Percentiles rank a stretch among this genome's conserved stretches.
Evolutionary conservation across 495 filamentous ascomycete species (phyloP).

Genomic region (Aspergillus carlsbadensis): DNA sequence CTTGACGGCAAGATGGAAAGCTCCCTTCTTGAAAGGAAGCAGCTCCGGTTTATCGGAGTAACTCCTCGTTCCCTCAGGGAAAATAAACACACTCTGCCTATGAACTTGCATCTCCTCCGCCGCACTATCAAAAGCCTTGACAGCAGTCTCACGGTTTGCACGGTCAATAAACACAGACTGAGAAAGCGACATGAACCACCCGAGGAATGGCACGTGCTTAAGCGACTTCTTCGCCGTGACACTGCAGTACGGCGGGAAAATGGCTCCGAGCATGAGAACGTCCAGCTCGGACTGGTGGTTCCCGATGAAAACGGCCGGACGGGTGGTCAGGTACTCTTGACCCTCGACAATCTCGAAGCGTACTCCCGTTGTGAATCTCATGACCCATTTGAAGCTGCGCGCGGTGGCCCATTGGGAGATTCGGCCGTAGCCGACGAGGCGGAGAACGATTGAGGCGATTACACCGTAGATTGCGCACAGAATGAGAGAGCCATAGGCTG

Average conservation of each 20-base stretch:
- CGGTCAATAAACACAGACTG: conserved; percentile 95
- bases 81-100: conserved; percentile 89
- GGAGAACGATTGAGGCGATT: conserved; percentile 67
- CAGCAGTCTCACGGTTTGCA: conserved; percentile 73
- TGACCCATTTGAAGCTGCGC: conserved; percentile 76
- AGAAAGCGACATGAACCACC: conserved; percentile 93
- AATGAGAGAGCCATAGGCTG: conserved; percentile 64
- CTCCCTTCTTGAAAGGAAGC: conserved; percentile 95
- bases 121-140: conserved; percentile 81
- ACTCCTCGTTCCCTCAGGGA: conserved; percentile 89
- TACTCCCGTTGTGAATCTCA: conserved; percentile 76
- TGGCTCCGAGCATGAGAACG: conserved; percentile 79
- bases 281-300: conserved; percentile 97
- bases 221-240: conserved; percentile 91
- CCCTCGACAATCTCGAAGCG: conserved; percentile 72
- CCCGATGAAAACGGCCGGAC: conserved; percentile 86
- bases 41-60: conserved; percentile 79
- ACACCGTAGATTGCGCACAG: conserved; percentile 75
- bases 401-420: conserved; percentile 84
- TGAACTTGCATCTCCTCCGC: conserved; percentile 71
- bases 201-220: conserved; percentile 78
- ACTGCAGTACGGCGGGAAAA: conserved; percentile 89
- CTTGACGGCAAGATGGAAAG: conserved; percentile 93
- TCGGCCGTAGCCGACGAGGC: conserved; percentile 66
- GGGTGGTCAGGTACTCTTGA: conserved; percentile 59